Evolutionary conservation across 495 filamentous ascomycete species (phyloP).

Genomic region (Penicillium odoratum): DNA sequence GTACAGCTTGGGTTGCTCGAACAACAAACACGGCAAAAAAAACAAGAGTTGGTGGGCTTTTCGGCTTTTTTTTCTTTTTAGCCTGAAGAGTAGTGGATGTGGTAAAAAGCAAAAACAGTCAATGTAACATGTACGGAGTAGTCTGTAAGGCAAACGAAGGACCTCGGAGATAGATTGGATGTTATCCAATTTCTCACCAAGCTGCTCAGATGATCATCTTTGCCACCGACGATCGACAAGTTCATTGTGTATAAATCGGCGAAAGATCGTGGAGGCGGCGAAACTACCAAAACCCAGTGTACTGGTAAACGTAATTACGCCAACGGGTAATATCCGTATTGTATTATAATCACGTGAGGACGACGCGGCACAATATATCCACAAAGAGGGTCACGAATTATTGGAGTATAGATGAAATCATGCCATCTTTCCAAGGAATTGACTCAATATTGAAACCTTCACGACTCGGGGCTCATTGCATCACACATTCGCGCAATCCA

Average conservation of each 20-base stretch:
- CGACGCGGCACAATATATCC: neutral
- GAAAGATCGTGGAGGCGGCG: neutral
- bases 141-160: neutral
- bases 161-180: neutral
- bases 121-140: neutral
- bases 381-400: conserved; percentile 4
- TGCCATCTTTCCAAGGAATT: neutral
- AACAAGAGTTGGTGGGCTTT: neutral
- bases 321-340: neutral
- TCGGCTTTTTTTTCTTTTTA: neutral
- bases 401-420: neutral
- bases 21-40: conserved; percentile 3
- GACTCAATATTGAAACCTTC: neutral
- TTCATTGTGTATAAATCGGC: neutral
- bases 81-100: neutral
- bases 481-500: neutral
- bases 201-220: neutral
- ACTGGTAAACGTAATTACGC: neutral
- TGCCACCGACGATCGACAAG: conserved; percentile 5
- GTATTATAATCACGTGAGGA: neutral
- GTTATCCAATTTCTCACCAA: neutral
- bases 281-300: neutral
- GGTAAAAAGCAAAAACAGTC: neutral
- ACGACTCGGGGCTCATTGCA: neutral
- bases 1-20: conserved; percentile 8